Base-by-base conservation (phyloP, 768 basidiomycete species). In the Obba rivulosa region DNA sequence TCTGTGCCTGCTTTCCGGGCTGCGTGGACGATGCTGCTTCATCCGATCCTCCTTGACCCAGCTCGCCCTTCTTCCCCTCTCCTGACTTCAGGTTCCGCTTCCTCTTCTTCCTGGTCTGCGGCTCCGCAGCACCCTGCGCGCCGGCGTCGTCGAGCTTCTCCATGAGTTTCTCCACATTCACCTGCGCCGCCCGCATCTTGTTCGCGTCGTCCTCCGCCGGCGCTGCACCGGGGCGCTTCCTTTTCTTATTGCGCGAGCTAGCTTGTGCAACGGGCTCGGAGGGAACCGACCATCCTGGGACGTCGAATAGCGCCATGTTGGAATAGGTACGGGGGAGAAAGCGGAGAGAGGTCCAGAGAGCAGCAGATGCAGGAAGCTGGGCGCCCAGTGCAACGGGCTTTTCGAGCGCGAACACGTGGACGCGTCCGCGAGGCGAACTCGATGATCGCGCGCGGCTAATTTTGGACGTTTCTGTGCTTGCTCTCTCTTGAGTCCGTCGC, bases 81-180 rank as follows among this genome's bases (percentile, higher is more conserved):
- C 39, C 45, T 49, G 22, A 17, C 36, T 43, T 50, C 42, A 11
- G 3, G 18, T 25, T 43, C 42, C 40, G 38, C 45, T 21, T 36
- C 48, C 44, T 52, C 42, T 51, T 51, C 45, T 55, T 57, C 47
- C 55, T 55, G 34, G 1, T 46, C 25, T 50, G 50, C 3, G 22
- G 23, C 18, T 22, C 35, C 20, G 41, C 17, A 11, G 25, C 48
- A 10, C 52, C 52, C 23, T 41, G 39, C 39, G 48, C 28, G 51
- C 59, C 45, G 57, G 57, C 53, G 11, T 55, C 50, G n/a, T 31
- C 28, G 21, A 64, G 54, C 25, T 56, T 58, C 43, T 60, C 57
- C 60, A 68, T 57, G n/a, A 68, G 54, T 43, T 63, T 66, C 38
- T 68, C 66, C 43, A 71, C 50, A 52, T 69, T 69, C 44, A 65